These are phyloP conservation scores for Trypanosomatidae sp. DNA, from an alignment of 208 protist genomes.

Conservation along the genomic window DNA sequence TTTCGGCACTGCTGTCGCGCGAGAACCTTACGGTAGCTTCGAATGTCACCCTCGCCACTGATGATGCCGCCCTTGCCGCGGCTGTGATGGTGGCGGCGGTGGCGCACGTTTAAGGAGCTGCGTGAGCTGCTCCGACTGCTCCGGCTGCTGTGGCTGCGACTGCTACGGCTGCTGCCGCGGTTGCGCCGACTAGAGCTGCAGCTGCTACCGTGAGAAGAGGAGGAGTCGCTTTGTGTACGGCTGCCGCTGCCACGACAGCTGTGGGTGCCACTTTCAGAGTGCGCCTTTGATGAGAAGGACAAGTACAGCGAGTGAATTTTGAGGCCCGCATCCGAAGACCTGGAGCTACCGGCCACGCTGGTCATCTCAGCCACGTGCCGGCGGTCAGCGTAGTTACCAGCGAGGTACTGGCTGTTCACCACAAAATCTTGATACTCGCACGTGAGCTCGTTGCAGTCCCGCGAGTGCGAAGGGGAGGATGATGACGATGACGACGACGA, in stretches of 20 bases:
- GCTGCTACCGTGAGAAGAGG: constrained; percentile 6
- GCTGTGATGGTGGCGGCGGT: constrained; percentile 24
- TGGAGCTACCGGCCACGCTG: constrained; percentile 26
- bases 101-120: constrained; percentile 16
- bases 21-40: constrained; percentile 74
- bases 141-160: constrained; percentile 11
- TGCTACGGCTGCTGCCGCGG: constrained; percentile 13
- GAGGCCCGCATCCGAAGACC: constrained; percentile 7
- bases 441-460: constrained; percentile 8
- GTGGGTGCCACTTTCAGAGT: constrained; percentile 9
- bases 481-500: constrained; percentile 10
- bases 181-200: constrained; percentile 6
- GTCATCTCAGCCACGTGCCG: constrained; percentile 28
- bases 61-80: constrained; percentile 30
- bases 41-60: constrained; percentile 45
- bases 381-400: constrained; percentile 51
- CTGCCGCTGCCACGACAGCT: constrained; percentile 25
- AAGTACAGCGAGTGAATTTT: constrained; percentile 7
- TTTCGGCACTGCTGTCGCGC: constrained; percentile 40
- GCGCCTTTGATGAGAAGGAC: constrained; percentile 15
- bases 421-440: constrained; percentile 64
- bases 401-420: constrained; percentile 50
- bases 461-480: background rate
- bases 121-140: constrained; percentile 21
- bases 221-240: constrained; percentile 12